These are phyloP conservation scores for Colletotrichum spaethianum DNA, from an alignment of 2,329 filamentous ascomycete species.

Conservation along the genomic window DNA sequence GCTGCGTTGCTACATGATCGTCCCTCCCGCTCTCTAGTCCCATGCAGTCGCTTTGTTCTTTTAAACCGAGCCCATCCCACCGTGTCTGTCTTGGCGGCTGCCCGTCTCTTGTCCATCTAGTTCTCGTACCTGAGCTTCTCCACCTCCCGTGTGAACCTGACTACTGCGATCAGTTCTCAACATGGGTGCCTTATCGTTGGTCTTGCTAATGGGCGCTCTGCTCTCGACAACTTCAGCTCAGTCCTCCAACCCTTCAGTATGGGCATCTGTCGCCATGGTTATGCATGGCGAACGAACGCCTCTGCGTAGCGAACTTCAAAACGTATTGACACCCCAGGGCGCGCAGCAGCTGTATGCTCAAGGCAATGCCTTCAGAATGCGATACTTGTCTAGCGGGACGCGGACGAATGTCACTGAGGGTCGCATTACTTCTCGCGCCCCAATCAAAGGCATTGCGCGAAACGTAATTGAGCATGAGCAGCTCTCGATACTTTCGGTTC, in stretches of 20 bases:
- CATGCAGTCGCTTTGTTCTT: not conserved
- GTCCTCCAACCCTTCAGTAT: slow-evolving; percentile 57
- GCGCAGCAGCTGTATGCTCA: slow-evolving; percentile 67
- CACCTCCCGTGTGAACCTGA: not conserved
- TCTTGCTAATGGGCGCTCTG: slow-evolving; percentile 45
- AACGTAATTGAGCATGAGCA: slow-evolving; percentile 65
- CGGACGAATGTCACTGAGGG: slow-evolving; percentile 45
- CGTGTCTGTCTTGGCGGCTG: not conserved
- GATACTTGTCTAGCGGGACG: slow-evolving; percentile 58
- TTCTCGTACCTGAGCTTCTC: not conserved
- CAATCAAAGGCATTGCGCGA: slow-evolving; percentile 58
- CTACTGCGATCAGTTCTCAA: not conserved
- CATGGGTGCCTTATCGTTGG: slow-evolving; percentile 44
- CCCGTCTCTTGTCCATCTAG: not conserved
- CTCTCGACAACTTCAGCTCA: slow-evolving; percentile 49
- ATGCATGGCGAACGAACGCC: slow-evolving; percentile 70
- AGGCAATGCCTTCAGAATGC: slow-evolving; percentile 62
- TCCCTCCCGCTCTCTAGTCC: not conserved
- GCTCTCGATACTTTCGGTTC: slow-evolving; percentile 58
- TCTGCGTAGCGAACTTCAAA: slow-evolving; percentile 46
- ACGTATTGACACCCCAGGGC: slow-evolving; percentile 65
- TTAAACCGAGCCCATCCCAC: slow-evolving; percentile 17
- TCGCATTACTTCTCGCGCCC: slow-evolving; percentile 49
- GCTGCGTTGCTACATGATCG: not conserved
- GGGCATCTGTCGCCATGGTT: slow-evolving; percentile 64